phyloP scores from a whole-genome alignment of 2,329 filamentous ascomycete genomes.

The Pyricularia grisea region DNA sequence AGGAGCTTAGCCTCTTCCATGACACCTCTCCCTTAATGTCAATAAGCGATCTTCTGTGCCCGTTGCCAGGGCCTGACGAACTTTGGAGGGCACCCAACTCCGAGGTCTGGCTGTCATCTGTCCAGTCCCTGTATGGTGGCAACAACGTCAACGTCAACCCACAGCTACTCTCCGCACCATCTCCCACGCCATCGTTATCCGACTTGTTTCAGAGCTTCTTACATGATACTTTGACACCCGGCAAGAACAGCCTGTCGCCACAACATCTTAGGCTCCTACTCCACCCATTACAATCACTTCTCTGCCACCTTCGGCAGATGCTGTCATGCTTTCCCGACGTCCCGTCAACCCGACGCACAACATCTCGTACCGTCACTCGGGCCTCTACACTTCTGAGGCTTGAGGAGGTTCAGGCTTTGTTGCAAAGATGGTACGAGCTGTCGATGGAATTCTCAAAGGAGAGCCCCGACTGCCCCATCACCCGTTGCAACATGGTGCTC shows the following conservation, averaged over 20 bases:
- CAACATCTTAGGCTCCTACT: conserved; percentile 57
- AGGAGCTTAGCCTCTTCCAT: conserved; percentile 59
- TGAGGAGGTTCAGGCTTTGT: conserved; percentile 53
- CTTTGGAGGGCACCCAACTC: conserved; percentile 54
- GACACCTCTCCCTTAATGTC: conserved; percentile 54
- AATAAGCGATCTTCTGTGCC: conserved; percentile 54
- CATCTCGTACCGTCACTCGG: conserved; percentile 41
- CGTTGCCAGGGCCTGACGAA: conserved; percentile 51
- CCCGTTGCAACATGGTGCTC: conserved; percentile 56
- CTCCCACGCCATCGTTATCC: conserved; percentile 47
- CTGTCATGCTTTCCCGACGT: conserved; percentile 55
- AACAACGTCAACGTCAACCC: conserved; percentile 35
- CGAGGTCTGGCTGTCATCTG: conserved; percentile 47
- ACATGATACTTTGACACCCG: conserved; percentile 47
- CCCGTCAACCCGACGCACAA: conserved; percentile 29
- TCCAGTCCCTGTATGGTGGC: conserved; percentile 50
- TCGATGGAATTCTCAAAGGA: conserved; percentile 43
- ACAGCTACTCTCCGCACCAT: conserved; percentile 39
- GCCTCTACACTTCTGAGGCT: conserved; percentile 50
- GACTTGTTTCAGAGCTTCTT: conserved; percentile 61
- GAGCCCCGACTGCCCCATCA: conserved; percentile 49
- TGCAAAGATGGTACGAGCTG: conserved; percentile 61
- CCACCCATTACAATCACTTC: conserved; percentile 56
- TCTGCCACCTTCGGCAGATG: conserved; percentile 56
- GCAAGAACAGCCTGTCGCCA: conserved; percentile 33